phyloP scores from a whole-genome alignment of 2,329 filamentous ascomycete genomes.

The Mycosphaerella arachidis region DNA sequence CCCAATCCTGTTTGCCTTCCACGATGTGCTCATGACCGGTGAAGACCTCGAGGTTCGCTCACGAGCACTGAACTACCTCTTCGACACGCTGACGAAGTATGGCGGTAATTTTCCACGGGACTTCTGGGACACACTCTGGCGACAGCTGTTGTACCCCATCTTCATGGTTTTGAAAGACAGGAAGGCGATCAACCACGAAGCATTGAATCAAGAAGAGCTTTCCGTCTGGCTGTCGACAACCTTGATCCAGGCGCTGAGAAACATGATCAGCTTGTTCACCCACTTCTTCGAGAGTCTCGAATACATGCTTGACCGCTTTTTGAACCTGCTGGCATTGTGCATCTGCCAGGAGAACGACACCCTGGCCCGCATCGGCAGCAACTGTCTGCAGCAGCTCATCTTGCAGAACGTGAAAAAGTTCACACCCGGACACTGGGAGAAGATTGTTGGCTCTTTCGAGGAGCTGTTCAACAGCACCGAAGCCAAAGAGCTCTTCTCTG shows the following conservation, averaged over 20 bases:
- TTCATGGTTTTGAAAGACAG: conserved; percentile 91
- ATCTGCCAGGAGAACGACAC: conserved; percentile 99
- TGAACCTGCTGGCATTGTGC: conserved; percentile 88
- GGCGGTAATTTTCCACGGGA: conserved; percentile 86
- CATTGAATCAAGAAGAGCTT: conserved; percentile 89
- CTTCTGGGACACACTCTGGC: conserved; percentile 98
- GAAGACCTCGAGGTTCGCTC: conserved; percentile 95
- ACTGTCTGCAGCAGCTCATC: conserved; percentile 94
- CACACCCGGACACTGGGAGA: conserved; percentile 77
- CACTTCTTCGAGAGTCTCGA: conserved; percentile 96
- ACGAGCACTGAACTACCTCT: conserved; percentile 87
- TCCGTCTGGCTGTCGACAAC: conserved; percentile 99
- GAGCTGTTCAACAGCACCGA: conserved; percentile 93
- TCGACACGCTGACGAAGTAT: conserved; percentile 85
- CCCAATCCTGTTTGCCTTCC: conserved; percentile 94
- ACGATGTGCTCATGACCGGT: conserved; percentile 98
- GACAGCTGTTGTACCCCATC: conserved; percentile 93
- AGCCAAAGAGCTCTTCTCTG: conserved; percentile 89
- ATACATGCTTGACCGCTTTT: conserved; percentile 96
- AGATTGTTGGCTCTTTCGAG: conserved; percentile 93
- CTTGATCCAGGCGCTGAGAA: conserved; percentile 96
- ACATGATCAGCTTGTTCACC: conserved; percentile 98
- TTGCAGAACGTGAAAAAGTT: conserved; percentile 96
- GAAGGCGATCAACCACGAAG: conserved; percentile 92
- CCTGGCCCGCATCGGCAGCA: conserved; percentile 94